phyloP scores from a whole-genome alignment of 257 asterid species.

The Nyctanthes arbortristis region DNA sequence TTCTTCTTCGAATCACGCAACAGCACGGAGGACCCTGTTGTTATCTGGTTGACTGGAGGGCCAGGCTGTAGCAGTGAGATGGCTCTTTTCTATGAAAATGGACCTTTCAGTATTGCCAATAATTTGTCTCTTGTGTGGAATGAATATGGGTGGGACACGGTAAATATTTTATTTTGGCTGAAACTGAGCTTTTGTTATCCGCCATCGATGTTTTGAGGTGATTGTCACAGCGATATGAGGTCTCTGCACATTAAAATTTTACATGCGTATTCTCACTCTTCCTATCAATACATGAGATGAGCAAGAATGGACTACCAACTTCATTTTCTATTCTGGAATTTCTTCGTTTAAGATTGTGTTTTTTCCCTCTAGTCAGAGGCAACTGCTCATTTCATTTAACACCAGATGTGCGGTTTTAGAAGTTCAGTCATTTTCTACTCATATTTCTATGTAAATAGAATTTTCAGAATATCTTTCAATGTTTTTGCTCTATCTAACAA shows the following conservation, averaged over 20 bases:
- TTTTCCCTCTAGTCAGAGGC: too few species aligned
- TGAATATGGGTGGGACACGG: constrained; percentile 77
- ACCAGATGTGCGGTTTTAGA: not conserved
- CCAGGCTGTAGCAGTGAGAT: constrained; percentile 99
- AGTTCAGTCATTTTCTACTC: too few species aligned
- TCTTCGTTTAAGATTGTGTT: too few species aligned
- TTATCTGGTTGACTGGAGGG: constrained; percentile 98
- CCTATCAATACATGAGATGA: not conserved
- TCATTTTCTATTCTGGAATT: too few species aligned
- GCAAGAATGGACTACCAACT: not conserved
- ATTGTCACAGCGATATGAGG: not conserved
- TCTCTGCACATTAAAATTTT: not conserved
- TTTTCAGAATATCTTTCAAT: not conserved
- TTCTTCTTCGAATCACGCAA: constrained; percentile 89
- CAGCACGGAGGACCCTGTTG: constrained; percentile 76
- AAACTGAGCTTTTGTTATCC: not conserved
- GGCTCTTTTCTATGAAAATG: constrained; percentile 96
- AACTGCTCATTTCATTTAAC: not conserved
- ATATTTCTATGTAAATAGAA: not conserved
- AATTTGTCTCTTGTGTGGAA: constrained; percentile 76
- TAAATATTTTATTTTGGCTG: not conserved
- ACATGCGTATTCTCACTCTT: not conserved
- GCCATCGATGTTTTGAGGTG: not conserved
- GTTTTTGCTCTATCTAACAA: not conserved
- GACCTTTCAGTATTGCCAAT: constrained; percentile 73